A percentile compares a stretch with the other conserved stretches of the same genome.
phyloP scores from a whole-genome alignment of 2,329 filamentous ascomycete species.

The Diaporthe citri region DNA sequence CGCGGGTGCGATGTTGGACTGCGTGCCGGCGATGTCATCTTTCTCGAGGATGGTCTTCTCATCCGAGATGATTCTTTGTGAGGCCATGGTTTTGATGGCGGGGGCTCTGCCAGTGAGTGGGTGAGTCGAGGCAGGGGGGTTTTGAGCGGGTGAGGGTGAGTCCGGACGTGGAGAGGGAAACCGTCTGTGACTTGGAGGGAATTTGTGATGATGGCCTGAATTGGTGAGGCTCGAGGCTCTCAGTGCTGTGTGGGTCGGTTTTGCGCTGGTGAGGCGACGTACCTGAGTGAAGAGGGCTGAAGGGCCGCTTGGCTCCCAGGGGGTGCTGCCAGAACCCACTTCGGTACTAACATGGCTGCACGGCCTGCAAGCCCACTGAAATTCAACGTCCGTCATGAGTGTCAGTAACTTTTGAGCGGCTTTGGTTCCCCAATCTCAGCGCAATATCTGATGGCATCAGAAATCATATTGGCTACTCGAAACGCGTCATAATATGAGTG shows the following conservation, averaged over 20 bases:
- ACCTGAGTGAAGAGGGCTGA: background rate
- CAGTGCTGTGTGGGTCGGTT: background rate
- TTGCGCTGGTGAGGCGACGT: conserved; percentile 22
- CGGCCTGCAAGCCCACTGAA: background rate
- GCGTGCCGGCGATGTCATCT: conserved; percentile 64
- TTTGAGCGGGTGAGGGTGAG: background rate
- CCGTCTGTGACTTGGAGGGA: background rate
- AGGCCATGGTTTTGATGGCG: conserved; percentile 63
- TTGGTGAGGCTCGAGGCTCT: background rate
- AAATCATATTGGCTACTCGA: fast-evolving
- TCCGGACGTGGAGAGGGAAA: background rate
- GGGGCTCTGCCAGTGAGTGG: background rate
- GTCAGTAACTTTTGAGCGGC: background rate
- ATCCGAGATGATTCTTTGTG: conserved; percentile 72
- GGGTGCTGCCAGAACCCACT: conserved; percentile 11
- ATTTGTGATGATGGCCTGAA: background rate
- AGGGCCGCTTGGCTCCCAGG: background rate
- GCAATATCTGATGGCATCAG: background rate
- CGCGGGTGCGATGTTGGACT: conserved; percentile 83
- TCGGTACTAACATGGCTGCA: conserved; percentile 1
- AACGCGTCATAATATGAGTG: background rate
- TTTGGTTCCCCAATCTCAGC: background rate
- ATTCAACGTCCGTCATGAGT: background rate
- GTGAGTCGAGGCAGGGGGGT: background rate
- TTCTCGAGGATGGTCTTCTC: conserved; percentile 77